Evolutionary conservation across 2,329 filamentous ascomycete species (phyloP).

Genomic region (Diaporthe aspalathi): DNA sequence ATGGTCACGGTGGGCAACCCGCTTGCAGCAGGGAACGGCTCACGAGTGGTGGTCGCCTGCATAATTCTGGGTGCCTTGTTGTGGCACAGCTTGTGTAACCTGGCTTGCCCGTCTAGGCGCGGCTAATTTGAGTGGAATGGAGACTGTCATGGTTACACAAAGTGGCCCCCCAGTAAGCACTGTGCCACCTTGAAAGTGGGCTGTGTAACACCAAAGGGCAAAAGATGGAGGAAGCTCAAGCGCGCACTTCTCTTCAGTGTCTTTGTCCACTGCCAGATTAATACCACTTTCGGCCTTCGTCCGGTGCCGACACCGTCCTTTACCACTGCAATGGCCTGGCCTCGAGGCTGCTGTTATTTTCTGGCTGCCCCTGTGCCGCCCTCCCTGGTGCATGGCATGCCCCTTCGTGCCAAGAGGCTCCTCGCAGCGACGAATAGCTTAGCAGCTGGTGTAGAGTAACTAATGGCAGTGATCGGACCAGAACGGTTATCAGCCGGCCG

Average conservation of each 20-base stretch:
- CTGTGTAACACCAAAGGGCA: constrained; percentile 19
- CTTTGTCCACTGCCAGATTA: neutral
- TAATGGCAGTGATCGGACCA: neutral
- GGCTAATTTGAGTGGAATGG: constrained; percentile 23
- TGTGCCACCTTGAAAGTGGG: constrained; percentile 31
- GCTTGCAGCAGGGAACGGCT: constrained; percentile 8
- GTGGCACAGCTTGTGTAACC: constrained; percentile 29
- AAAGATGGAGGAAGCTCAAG: constrained; percentile 9
- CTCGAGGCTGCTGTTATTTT: neutral
- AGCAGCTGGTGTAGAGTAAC: neutral
- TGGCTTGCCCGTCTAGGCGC: constrained; percentile 12
- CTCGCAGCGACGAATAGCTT: neutral
- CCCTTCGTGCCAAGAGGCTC: neutral
- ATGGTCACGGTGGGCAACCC: constrained; percentile 4
- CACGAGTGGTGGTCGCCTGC: neutral
- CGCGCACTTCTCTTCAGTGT: constrained; percentile 11
- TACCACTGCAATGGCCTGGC: neutral
- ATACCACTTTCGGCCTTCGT: constrained; percentile 27
- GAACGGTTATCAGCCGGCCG: neutral
- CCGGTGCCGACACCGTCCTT: constrained; percentile 16
- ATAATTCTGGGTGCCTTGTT: neutral
- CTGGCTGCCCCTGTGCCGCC: neutral
- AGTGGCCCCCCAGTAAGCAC: constrained; percentile 32
- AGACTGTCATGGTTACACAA: constrained; percentile 28
- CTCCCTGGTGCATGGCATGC: neutral